Conservation (phyloP, 352 stramenopile genomes). For the Phytopythium mirpurense region DNA sequence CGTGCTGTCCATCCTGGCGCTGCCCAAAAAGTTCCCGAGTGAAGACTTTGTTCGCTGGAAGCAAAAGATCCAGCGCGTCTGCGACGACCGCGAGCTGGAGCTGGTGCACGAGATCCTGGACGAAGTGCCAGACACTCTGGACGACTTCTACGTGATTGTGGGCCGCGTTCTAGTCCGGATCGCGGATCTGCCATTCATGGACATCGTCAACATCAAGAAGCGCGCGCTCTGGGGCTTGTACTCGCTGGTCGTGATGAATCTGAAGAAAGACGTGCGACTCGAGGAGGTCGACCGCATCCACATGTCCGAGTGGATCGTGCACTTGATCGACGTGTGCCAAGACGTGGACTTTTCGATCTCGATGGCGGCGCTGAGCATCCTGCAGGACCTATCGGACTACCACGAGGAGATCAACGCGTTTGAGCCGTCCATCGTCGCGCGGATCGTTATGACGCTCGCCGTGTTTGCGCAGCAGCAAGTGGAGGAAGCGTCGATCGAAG, state of each 20-base stretch:
- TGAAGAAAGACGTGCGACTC: conserved; percentile 26
- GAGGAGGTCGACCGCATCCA: conserved; percentile 34
- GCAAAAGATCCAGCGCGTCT: conserved; percentile 55
- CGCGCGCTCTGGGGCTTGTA: conserved; percentile 78
- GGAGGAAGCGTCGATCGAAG: conserved; percentile 83
- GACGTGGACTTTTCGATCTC: conserved; percentile 69
- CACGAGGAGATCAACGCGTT: conserved; percentile 65
- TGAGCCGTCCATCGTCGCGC: conserved; percentile 58
- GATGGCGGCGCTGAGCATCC: conserved; percentile 66
- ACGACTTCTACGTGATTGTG: conserved; percentile 67
- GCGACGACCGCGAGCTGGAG: conserved; percentile 21
- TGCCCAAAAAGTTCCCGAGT: conserved; percentile 67
- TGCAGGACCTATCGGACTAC: conserved; percentile 78
- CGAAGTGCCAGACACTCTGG: conserved; percentile 61
- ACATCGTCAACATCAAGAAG: conserved; percentile 78
- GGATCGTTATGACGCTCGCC: conserved; percentile 85
- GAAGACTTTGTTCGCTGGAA: conserved; percentile 81
- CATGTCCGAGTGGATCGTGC: conserved; percentile 71
- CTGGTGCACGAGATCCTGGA: conserved; percentile 48
- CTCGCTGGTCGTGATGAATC: conserved; percentile 64
- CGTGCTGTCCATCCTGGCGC: conserved; percentile 62
- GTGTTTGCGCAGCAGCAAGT: conserved; percentile 86
- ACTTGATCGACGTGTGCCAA: conserved; percentile 79
- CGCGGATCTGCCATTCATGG: conserved; percentile 60
- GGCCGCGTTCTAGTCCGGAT: conserved; percentile 76